phyloP scores from a whole-genome alignment of 352 stramenopile genomes.

The Phytophthora melonis region DNA sequence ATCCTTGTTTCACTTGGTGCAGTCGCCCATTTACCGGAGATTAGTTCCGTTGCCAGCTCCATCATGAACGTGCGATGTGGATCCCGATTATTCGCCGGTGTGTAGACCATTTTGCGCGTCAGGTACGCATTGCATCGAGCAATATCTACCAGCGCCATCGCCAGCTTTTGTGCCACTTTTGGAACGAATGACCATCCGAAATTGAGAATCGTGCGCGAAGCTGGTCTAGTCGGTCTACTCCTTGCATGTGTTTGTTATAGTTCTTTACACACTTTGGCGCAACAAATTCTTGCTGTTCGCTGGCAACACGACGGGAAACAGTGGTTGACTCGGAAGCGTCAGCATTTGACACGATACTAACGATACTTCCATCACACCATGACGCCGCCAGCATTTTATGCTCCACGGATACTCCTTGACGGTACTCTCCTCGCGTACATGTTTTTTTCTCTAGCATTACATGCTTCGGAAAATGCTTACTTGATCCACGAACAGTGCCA shows the following conservation, averaged over 20 bases:
- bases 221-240: constrained; percentile 29
- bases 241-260: constrained; percentile 49
- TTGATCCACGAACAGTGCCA: constrained; percentile 21
- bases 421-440: constrained; percentile 11
- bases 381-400: constrained; percentile 33
- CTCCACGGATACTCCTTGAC: constrained; percentile 21
- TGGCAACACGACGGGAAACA: background rate
- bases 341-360: constrained; percentile 37
- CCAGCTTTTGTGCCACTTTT: constrained; percentile 50
- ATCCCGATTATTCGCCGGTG: background rate
- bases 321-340: constrained; percentile 23
- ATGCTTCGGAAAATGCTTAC: constrained; percentile 40
- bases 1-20: constrained; percentile 9
- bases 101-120: constrained; percentile 16
- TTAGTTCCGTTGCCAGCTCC: background rate
- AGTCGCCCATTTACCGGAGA: constrained; percentile 5
- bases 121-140: constrained; percentile 36
- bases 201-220: constrained; percentile 33
- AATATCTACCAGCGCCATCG: constrained; percentile 36
- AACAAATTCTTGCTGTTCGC: constrained; percentile 15
- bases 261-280: constrained; percentile 29
- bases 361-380: constrained; percentile 38
- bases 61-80: constrained; percentile 12
- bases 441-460: constrained; percentile 21
- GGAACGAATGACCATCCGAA: constrained; percentile 39